Percentiles rank a stretch among this genome's conserved stretches.
These are phyloP conservation scores for Carex parvula DNA, from an alignment of 176 grass and related monocot genomes.

Conservation along the genomic window DNA sequence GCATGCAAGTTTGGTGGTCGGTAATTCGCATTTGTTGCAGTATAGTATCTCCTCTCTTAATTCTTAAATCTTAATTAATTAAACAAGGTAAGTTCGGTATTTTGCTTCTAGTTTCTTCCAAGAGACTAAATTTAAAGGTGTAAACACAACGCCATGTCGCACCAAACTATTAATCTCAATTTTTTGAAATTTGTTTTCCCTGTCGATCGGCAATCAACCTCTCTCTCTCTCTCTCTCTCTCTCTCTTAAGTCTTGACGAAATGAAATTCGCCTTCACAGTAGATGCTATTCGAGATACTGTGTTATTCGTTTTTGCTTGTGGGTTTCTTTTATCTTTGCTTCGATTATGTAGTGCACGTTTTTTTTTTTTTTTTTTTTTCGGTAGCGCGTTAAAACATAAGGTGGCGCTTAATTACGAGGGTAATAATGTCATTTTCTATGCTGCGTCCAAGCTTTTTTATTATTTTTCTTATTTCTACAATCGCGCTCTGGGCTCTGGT, in stretches of 20 bases:
- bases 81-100: background rate
- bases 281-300: background rate
- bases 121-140: background rate
- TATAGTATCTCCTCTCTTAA: background rate
- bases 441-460: background rate
- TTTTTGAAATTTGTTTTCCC: background rate
- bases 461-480: background rate
- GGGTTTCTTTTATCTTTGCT: background rate
- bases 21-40: background rate
- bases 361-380: background rate
- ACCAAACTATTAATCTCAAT: slow-evolving; percentile 4
- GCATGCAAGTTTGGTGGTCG: background rate
- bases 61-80: background rate
- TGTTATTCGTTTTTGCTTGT: background rate
- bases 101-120: background rate
- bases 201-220: background rate
- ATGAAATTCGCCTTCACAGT: background rate
- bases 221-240: no score
- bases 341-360: background rate
- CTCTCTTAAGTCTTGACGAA: background rate
- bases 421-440: slow-evolving; percentile 7
- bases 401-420: background rate
- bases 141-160: background rate
- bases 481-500: background rate
- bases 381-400: background rate